Conservation (phyloP, 805 yeast genomes). For the Lachancea fermentati region DNA sequence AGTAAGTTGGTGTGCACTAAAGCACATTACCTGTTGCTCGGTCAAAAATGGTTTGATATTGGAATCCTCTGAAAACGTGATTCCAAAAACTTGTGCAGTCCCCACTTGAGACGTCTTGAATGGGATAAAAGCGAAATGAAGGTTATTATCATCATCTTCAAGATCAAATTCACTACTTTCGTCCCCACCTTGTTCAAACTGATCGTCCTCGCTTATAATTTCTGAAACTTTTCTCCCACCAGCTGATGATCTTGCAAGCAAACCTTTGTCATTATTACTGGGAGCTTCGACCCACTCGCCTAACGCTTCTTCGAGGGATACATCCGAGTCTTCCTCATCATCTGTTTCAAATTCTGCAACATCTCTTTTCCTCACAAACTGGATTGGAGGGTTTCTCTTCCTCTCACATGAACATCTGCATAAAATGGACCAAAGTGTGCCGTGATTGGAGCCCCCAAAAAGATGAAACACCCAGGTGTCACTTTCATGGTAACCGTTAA, state of each 20-base stretch:
- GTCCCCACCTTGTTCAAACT: too few species aligned
- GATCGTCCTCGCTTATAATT: too few species aligned
- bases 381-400: conserved; percentile 6
- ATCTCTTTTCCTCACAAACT: neutral
- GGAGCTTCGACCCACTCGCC: neutral
- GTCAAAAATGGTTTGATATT: neutral
- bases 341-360: conserved; percentile 4
- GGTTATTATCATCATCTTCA: too few species aligned
- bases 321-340: conserved; percentile 1
- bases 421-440: conserved; percentile 7
- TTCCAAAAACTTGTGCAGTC: too few species aligned
- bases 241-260: too few species aligned
- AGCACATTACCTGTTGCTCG: too few species aligned
- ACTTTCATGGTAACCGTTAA: conserved; percentile 3
- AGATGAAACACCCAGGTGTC: conserved; percentile 10
- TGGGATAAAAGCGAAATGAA: too few species aligned
- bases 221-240: too few species aligned
- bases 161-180: too few species aligned
- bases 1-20: too few species aligned
- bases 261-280: neutral
- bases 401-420: conserved; percentile 10
- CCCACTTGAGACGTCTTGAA: neutral
- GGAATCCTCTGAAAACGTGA: neutral
- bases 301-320: neutral
- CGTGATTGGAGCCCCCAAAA: conserved; percentile 7